Evolutionary conservation across 768 basidiomycete species (phyloP), one percentile per base, ranked within the genome.

Genomic region (Trametes sanguinea): DNA sequence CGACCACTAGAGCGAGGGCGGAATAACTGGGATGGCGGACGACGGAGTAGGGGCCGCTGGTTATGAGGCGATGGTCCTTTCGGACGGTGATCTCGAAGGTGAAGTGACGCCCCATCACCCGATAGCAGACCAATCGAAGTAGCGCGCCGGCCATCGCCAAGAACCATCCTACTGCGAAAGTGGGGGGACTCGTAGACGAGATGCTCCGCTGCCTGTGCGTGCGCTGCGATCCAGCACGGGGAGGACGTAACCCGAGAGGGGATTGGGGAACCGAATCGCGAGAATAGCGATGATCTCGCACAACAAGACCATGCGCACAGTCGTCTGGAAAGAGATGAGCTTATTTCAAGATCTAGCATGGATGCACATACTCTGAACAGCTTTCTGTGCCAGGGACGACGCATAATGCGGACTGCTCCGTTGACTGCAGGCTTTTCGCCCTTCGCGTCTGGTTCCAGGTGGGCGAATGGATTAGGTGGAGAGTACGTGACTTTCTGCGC

Each of bases 11-110:
- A 44, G 56, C 6, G 11, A 44, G 14, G n/a, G 63, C 67, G 2
- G 60, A 54, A 64, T 74, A 74, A 61, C 54, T 39, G 6, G 73
- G 73, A 57, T 74, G 73, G 13, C 73, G 68, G 1, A 74, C 72
- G 55, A 69, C 17, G 22, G 67, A 50, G 64, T 74, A 74, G 42
- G 72, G 73, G 8, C 72, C 72, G 17, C 17, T 33, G 14, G 72
- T 73, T 17, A 73, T 57, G n/a, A 74, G 67, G 44, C 45, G 56
- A 47, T 74, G 73, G 40, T 64, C 64, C 13, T 67, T 51, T 35
- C 58, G 60, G 6, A 74, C 47, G 17, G 70, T 56, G n/a, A 74
- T 55, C 45, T 71, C 64, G 65, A 68, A 70, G 16, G 72, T 74
- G 68, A 73, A 74, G 61, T 63, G 51, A 8, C 59, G 57, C 11